Evolutionary conservation across 805 yeast genomes (phyloP).

Genomic region (Blastobotrys peoriensis): DNA sequence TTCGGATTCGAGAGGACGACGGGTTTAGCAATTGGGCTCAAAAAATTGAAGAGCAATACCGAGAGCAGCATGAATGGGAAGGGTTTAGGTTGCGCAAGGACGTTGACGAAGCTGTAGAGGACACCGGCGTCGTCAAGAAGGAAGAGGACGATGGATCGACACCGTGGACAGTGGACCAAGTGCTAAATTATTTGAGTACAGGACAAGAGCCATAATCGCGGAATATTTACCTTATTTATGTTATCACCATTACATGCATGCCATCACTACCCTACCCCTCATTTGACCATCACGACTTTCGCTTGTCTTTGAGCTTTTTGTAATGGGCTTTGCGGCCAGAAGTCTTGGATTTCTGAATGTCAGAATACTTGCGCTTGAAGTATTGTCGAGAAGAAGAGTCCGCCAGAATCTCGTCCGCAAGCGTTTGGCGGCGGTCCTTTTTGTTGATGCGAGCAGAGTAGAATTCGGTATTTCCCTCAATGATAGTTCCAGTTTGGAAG

Average conservation of each 20-base stretch:
- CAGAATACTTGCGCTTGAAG: conserved; percentile 77
- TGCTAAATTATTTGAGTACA: conserved; percentile 14
- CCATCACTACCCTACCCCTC: not conserved
- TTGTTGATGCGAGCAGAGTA: conserved; percentile 60
- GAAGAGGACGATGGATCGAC: conserved; percentile 6
- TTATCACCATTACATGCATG: not conserved
- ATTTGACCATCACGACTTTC: conserved; percentile 32
- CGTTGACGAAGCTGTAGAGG: conserved; percentile 26
- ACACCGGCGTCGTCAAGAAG: conserved; percentile 10
- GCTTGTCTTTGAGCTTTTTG: conserved; percentile 55
- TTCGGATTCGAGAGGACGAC: conserved; percentile 40
- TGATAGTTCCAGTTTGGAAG: conserved; percentile 83
- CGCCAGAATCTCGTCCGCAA: conserved; percentile 76
- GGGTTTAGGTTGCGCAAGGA: conserved; percentile 56
- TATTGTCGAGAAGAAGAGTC: conserved; percentile 65
- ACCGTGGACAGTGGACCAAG: conserved; percentile 16
- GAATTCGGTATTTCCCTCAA: conserved; percentile 77
- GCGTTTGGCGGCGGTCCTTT: conserved; percentile 67
- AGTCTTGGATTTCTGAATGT: conserved; percentile 60
- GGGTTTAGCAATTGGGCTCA: conserved; percentile 67
- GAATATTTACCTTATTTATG: not conserved
- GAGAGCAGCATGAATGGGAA: conserved; percentile 53
- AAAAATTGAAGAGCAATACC: conserved; percentile 44
- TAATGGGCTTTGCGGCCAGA: conserved; percentile 65
- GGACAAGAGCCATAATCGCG: conserved; percentile 13